These are phyloP conservation scores for Aspergillus bertholletiae DNA, from an alignment of 495 filamentous ascomycete species.

Conservation along the genomic window DNA sequence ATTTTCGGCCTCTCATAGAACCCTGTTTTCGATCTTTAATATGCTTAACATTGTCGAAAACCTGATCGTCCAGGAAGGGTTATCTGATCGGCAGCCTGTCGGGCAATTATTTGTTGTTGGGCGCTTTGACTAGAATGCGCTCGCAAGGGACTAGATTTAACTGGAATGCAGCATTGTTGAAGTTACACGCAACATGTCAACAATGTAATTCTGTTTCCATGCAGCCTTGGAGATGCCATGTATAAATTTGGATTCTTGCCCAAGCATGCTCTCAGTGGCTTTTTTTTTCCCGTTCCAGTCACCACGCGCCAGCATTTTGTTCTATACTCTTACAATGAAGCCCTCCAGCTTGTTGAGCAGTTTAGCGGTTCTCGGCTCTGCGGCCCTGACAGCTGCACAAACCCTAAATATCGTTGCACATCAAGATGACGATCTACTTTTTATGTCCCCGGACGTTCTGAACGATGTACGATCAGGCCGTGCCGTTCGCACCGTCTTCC, in stretches of 20 bases:
- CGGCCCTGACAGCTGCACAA: background rate
- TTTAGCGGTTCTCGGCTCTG: background rate
- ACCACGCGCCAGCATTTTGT: background rate
- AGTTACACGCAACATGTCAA: background rate
- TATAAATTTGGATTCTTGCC: background rate
- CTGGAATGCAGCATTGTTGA: background rate
- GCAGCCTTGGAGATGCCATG: background rate
- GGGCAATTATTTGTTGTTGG: too few relatives aligned
- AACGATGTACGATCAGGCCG: conserved; percentile 28
- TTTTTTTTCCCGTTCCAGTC: background rate
- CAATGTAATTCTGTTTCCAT: background rate
- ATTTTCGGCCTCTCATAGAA: too few relatives aligned
- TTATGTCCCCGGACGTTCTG: conserved; percentile 12
- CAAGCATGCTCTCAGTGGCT: background rate
- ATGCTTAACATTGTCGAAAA: too few relatives aligned
- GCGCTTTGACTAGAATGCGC: background rate
- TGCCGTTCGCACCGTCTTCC: conserved; percentile 64
- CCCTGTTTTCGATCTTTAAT: too few relatives aligned
- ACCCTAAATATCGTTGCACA: conserved; percentile 20
- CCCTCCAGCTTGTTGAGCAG: background rate
- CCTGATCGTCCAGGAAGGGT: too few relatives aligned
- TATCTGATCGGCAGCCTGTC: too few relatives aligned
- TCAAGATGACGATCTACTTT: conserved; percentile 19
- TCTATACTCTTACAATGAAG: background rate
- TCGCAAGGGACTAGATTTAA: background rate